phyloP scores from a whole-genome alignment of 331 rosid species.

The Erythrophleum ivorense region DNA sequence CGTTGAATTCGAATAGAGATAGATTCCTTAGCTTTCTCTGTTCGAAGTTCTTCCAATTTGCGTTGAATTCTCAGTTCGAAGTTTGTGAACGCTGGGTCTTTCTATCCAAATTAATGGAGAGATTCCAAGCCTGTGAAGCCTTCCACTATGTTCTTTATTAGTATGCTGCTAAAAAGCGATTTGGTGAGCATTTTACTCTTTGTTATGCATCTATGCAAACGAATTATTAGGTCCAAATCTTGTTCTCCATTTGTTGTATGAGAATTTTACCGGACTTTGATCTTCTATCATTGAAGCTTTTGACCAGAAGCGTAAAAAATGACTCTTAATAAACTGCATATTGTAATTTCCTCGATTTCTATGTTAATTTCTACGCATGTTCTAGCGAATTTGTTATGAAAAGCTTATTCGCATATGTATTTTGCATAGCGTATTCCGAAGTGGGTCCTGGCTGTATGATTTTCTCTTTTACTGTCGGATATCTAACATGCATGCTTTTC shows the following conservation, averaged over 20 bases:
- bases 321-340: background rate
- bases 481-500: constrained; percentile 8
- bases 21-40: constrained; percentile 36
- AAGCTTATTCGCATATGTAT: background rate
- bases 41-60: constrained; percentile 30
- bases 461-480: background rate
- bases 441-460: background rate
- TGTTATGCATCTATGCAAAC: background rate
- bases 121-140: constrained; percentile 3
- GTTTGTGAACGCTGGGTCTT: background rate
- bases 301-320: background rate
- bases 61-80: constrained; percentile 37
- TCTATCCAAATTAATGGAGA: background rate
- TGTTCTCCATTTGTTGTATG: constrained; percentile 16
- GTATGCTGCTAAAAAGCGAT: constrained; percentile 30
- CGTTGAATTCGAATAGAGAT: constrained; percentile 33
- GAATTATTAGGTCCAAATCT: background rate
- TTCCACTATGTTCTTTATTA: constrained; percentile 7
- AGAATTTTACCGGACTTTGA: background rate
- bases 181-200: constrained; percentile 48
- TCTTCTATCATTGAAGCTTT: background rate
- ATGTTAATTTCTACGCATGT: background rate
- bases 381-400: background rate
- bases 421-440: background rate
- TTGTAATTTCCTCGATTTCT: background rate